Evolutionary conservation across 2,329 filamentous ascomycete genomes (phyloP), one percentile per base, ranked within the genome.

Genomic region (Talaromyces sp.): DNA sequence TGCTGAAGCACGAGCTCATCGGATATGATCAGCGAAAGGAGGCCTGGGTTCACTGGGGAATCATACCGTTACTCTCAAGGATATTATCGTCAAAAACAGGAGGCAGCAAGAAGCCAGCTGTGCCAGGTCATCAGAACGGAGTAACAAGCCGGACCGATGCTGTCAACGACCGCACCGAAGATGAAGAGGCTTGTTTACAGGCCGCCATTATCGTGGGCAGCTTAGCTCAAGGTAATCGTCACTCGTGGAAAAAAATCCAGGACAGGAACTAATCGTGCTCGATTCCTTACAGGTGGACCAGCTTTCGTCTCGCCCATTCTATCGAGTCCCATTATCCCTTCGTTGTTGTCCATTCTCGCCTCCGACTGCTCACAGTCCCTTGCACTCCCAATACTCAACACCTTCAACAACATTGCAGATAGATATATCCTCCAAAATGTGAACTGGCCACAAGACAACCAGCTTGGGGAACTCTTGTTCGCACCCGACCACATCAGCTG

Each of bases 1-100:
- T 81, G 48, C 79, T 99, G 31, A 97, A 96, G 79, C 94, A 96
- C 74, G 89, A 94, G 64, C 83, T 96, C 54, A 86, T 96, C 62
- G 94, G 94, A 26, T 91, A 97, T 74, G 83, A 89, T 35, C 87
- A 93, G 73, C 88, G 88, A 73, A 99, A 99, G 76, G 88, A 93
- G 75, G 76, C 85, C 60, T 92, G 88, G 80, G 82, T 97, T 46
- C 80, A 80, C 61, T 78, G 85, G 58, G 92, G 92, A 35, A 77
- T 90, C 54, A 79, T 85, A 29, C 78, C 80, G 38, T 73, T 85
- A 56, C 74, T 88, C 43, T 74, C 67, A 76, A 78, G 74, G 70
- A 73, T 75, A 68, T 74, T 72, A 73, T 81, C 75, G 72, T 77
- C 68, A 75, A 79, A 71, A 69, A 64, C 67, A 57, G 73, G 70